Conservation (phyloP, 1,284 basidiomycete genomes). For the Moniliophthora roreri region DNA sequence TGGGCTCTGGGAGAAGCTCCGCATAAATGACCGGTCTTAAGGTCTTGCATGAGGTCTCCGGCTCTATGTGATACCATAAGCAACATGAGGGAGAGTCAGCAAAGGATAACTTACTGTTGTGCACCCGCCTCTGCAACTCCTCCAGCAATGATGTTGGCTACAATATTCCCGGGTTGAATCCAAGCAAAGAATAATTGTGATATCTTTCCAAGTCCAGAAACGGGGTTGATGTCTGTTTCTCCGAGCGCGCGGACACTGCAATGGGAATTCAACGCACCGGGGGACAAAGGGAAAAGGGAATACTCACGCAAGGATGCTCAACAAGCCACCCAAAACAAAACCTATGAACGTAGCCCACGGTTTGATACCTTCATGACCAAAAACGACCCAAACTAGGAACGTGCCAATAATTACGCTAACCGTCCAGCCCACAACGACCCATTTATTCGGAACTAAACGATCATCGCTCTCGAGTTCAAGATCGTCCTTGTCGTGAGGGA, state of each 20-base stretch:
- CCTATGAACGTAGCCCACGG: slow-evolving; percentile 92
- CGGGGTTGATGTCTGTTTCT: slow-evolving; percentile 92
- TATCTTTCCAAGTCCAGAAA: slow-evolving; percentile 93
- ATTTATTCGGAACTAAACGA: slow-evolving; percentile 76
- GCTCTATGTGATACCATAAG: slow-evolving; percentile 51
- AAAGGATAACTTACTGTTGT: slow-evolving; percentile 65
- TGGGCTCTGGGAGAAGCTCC: slow-evolving; percentile 85
- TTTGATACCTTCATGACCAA: slow-evolving; percentile 87
- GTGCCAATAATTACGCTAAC: slow-evolving; percentile 72
- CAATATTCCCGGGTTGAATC: slow-evolving; percentile 91
- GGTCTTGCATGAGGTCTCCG: slow-evolving; percentile 97
- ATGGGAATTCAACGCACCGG: neutral
- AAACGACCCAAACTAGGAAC: slow-evolving; percentile 82
- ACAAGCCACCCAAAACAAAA: slow-evolving; percentile 78
- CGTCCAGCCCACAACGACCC: slow-evolving; percentile 74
- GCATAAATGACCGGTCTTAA: slow-evolving; percentile 93
- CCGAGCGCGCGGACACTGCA: slow-evolving; percentile 84
- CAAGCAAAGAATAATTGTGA: slow-evolving; percentile 93
- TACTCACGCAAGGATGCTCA: slow-evolving; percentile 84
- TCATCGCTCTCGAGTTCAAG: slow-evolving; percentile 79
- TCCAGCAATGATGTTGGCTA: slow-evolving; percentile 95
- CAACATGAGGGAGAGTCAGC: neutral
- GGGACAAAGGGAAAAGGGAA: slow-evolving; percentile 5
- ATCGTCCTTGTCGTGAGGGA: slow-evolving; percentile 38
- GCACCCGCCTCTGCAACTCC: slow-evolving; percentile 97